These are phyloP conservation scores for Umbelopsis ramanniana DNA, from an alignment of 192 early-diverging fungal species.

Conservation along the genomic window DNA sequence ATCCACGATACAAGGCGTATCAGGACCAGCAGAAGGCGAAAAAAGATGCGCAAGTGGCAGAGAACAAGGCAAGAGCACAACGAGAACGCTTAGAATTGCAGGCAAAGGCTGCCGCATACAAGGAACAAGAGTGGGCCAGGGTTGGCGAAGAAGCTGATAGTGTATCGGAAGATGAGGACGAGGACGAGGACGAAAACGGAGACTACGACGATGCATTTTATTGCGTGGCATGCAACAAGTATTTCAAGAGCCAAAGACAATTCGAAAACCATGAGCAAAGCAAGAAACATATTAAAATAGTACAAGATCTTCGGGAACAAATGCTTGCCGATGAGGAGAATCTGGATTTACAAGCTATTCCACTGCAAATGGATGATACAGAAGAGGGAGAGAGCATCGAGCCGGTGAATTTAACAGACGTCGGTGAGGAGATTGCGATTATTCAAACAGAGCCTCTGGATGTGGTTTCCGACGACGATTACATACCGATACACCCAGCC, in stretches of 20 bases:
- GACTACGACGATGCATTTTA: conserved; percentile 68
- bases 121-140: conserved; percentile 77
- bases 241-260: conserved; percentile 81
- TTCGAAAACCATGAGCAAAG: conserved; percentile 86
- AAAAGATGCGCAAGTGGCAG: conserved; percentile 57
- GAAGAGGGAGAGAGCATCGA: background rate
- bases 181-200: conserved; percentile 46
- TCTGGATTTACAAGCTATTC: conserved; percentile 19
- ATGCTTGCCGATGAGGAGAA: conserved; percentile 73
- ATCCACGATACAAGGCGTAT: conserved; percentile 84
- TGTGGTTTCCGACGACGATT: conserved; percentile 27
- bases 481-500: conserved; percentile 27
- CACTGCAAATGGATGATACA: background rate
- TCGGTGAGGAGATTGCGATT: background rate
- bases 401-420: background rate
- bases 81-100: conserved; percentile 59
- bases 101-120: conserved; percentile 58
- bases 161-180: conserved; percentile 37
- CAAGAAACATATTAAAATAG: conserved; percentile 84
- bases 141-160: conserved; percentile 45
- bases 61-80: conserved; percentile 62
- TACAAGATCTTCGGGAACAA: conserved; percentile 72
- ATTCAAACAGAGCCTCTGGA: background rate
- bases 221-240: conserved; percentile 89
- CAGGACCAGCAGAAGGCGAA: conserved; percentile 57